These are phyloP conservation scores for Aciculosporium take DNA, from an alignment of 2,329 filamentous ascomycete species.

Conservation along the genomic window DNA sequence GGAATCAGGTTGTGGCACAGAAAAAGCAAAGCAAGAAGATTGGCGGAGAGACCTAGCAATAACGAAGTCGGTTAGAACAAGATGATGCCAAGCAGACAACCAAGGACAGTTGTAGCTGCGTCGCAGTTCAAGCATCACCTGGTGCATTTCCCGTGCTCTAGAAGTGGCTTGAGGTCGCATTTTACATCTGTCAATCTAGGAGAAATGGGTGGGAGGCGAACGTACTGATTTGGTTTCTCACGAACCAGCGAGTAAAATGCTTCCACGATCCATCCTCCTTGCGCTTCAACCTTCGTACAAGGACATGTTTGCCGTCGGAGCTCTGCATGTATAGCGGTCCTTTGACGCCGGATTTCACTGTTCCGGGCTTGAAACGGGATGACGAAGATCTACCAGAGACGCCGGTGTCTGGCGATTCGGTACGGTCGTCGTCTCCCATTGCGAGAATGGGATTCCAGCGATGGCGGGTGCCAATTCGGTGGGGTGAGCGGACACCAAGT, in stretches of 20 bases:
- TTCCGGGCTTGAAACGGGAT: conserved; percentile 16
- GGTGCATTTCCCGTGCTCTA: neutral
- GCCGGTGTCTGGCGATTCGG: conserved; percentile 7
- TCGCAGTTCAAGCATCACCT: conserved; percentile 1
- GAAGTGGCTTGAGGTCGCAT: neutral
- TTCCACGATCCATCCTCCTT: conserved; percentile 49
- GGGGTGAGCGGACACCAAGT: neutral
- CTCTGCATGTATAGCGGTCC: conserved; percentile 44
- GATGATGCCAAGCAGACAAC: conserved; percentile 8
- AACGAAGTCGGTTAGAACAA: neutral
- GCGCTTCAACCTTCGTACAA: conserved; percentile 42
- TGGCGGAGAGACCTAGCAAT: conserved; percentile 57
- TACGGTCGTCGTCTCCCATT: conserved; percentile 4
- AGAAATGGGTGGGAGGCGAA: conserved; percentile 9
- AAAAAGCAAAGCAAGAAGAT: conserved; percentile 68
- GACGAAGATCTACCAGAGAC: conserved; percentile 12
- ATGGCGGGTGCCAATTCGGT: conserved; percentile 2
- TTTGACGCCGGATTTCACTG: conserved; percentile 12
- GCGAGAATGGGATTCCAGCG: neutral
- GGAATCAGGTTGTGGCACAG: conserved; percentile 75
- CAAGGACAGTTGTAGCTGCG: too few species aligned
- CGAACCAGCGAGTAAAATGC: conserved; percentile 52
- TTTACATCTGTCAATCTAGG: conserved; percentile 3
- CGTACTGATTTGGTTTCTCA: conserved; percentile 70
- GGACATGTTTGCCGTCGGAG: conserved; percentile 34